A percentile compares a stretch with the other conserved stretches of the same genome.
Conservation (phyloP, 2,329 filamentous ascomycete genomes). For the Aureobasidium sp. region DNA sequence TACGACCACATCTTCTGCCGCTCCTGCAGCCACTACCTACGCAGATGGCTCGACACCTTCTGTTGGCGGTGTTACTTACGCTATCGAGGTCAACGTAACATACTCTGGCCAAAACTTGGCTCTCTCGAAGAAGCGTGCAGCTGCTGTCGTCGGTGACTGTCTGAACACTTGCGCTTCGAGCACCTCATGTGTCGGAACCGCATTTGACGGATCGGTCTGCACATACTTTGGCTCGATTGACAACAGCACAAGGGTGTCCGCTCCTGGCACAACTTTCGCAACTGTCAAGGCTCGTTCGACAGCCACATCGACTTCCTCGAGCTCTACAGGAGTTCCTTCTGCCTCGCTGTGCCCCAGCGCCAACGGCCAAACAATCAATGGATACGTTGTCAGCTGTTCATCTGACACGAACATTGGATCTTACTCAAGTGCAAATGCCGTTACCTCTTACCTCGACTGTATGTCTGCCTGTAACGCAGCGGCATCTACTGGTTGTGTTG, state of each 20-base stretch:
- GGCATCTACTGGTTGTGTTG: conserved; percentile 13
- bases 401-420: conserved; percentile 15
- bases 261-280: not conserved
- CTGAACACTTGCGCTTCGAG: not conserved
- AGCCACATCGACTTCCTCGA: not conserved
- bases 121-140: not conserved
- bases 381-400: not conserved
- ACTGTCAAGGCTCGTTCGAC: not conserved
- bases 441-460: conserved; percentile 17
- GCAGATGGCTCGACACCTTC: not conserved
- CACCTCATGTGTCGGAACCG: not conserved
- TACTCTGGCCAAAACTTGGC: not conserved
- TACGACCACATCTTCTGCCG: conserved; percentile 15
- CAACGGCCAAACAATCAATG: conserved; percentile 12
- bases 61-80: not conserved
- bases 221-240: not conserved
- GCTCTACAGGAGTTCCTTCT: conserved; percentile 14
- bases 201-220: not conserved
- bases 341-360: conserved; percentile 16
- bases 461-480: conserved; percentile 13
- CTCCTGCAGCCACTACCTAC: conserved; percentile 16
- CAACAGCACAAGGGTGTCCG: not conserved
- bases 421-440: conserved; percentile 12
- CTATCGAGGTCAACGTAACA: not conserved
- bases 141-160: not conserved